Percentiles rank a stretch among this genome's conserved stretches.
phyloP scores from a whole-genome alignment of 1,284 basidiomycete species.

The Uromyces viciae-fabae region DNA sequence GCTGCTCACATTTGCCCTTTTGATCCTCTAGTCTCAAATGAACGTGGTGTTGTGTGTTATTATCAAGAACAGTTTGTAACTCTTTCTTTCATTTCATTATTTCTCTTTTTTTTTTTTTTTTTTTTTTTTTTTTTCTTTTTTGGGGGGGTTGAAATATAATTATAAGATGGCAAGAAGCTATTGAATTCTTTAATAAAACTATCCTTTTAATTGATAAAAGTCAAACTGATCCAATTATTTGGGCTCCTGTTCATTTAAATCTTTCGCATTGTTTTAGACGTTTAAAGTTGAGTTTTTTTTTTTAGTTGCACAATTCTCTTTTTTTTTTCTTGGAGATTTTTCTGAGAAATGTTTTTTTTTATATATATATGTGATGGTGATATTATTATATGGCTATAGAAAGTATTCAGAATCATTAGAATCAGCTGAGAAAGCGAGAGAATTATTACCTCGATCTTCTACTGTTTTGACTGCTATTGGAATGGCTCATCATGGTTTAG shows the following conservation, averaged over 20 bases:
- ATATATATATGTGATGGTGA: no score
- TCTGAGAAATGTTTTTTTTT: no score
- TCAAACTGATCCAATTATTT: constrained; percentile 74
- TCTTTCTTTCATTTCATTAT: constrained; percentile 54
- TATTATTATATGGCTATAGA: constrained; percentile 58
- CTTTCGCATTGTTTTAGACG: constrained; percentile 80
- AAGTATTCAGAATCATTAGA: constrained; percentile 66
- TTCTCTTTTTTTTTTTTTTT: not conserved
- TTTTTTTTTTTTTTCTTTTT: not conserved
- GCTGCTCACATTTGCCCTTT: constrained; percentile 72
- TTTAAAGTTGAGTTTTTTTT: constrained; percentile 61
- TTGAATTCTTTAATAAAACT: constrained; percentile 67
- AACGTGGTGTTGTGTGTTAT: constrained; percentile 86
- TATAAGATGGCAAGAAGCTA: constrained; percentile 70
- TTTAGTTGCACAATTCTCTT: not conserved
- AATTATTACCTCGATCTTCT: constrained; percentile 72
- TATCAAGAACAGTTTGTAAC: constrained; percentile 71
- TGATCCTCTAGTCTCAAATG: constrained; percentile 86
- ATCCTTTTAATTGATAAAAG: constrained; percentile 71
- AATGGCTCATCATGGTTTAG: constrained; percentile 71
- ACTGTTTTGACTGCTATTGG: constrained; percentile 77
- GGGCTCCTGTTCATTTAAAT: constrained; percentile 84
- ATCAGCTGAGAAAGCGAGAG: constrained; percentile 71
- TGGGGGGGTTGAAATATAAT: not conserved
- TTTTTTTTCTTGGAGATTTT: not conserved